A percentile compares a stretch with the other conserved stretches of the same genome.
These are phyloP conservation scores for Fusarium newnesense DNA, from an alignment of 2,329 filamentous ascomycete genomes.

Conservation along the genomic window DNA sequence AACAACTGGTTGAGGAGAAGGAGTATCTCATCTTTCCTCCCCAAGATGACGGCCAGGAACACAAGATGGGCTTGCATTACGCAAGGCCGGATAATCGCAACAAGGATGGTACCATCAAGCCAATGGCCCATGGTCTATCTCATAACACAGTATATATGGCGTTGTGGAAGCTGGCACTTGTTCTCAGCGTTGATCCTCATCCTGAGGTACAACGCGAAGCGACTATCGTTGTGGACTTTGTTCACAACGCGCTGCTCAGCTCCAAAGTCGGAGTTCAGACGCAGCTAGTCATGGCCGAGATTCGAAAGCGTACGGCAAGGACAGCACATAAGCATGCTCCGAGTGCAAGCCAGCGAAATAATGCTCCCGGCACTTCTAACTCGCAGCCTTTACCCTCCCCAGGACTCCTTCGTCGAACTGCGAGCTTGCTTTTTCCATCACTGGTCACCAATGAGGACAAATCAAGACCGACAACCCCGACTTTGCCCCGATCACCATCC, in stretches of 20 bases:
- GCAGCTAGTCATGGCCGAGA: conserved; percentile 79
- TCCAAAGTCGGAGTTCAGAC: conserved; percentile 79
- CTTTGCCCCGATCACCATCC: conserved; percentile 46
- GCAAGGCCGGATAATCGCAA: conserved; percentile 65
- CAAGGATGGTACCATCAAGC: conserved; percentile 67
- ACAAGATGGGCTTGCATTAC: conserved; percentile 73
- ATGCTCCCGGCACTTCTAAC: conserved; percentile 51
- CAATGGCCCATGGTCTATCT: conserved; percentile 69
- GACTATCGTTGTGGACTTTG: conserved; percentile 84
- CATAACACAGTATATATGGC: conserved; percentile 92
- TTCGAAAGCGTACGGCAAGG: conserved; percentile 63
- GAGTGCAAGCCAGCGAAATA: conserved; percentile 56
- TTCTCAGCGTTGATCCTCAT: conserved; percentile 92
- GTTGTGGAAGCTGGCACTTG: conserved; percentile 92
- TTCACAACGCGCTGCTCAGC: conserved; percentile 80
- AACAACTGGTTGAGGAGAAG: conserved; percentile 87
- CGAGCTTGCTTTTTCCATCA: conserved; percentile 70
- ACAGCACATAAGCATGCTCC: conserved; percentile 57
- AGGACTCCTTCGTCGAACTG: conserved; percentile 70
- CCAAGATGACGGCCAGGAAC: conserved; percentile 64
- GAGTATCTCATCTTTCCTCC: conserved; percentile 70
- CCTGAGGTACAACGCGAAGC: conserved; percentile 91
- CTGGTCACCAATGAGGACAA: conserved; percentile 63
- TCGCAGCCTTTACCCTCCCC: conserved; percentile 63
- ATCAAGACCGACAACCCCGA: conserved; percentile 46